phyloP scores from a whole-genome alignment of 352 stramenopile species.

The Globisporangium abappressorium region DNA sequence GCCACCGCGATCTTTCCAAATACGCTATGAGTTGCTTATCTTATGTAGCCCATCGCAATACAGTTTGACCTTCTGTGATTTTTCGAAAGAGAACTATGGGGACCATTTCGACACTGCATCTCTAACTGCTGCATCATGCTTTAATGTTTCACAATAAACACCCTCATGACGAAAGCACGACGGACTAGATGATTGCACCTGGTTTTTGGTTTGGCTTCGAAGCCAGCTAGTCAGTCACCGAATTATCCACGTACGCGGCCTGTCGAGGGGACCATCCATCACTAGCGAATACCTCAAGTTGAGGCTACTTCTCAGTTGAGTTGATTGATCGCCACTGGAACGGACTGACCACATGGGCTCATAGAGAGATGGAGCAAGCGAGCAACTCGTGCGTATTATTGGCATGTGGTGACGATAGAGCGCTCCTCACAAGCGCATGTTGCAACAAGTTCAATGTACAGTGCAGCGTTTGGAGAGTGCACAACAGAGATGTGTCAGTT shows the following conservation, averaged over 20 bases:
- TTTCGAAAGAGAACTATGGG: not conserved
- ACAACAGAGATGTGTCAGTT: not conserved
- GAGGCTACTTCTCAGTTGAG: not conserved
- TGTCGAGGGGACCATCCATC: not conserved
- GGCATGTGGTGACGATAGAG: not conserved
- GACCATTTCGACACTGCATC: not conserved
- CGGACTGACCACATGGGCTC: not conserved
- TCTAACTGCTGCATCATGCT: not conserved
- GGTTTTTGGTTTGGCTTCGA: not conserved
- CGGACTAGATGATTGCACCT: not conserved
- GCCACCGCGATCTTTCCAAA: not conserved
- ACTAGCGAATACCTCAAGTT: not conserved
- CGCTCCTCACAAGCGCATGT: not conserved
- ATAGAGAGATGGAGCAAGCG: not conserved
- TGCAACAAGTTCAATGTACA: not conserved
- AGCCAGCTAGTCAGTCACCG: not conserved
- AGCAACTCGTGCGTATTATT: not conserved
- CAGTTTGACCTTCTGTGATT: not conserved
- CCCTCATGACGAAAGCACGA: not conserved
- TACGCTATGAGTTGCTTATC: not conserved
- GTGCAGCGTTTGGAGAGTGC: not conserved
- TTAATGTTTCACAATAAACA: not conserved
- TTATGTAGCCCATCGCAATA: not conserved
- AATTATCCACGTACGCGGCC: not conserved
- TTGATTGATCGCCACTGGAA: conserved; percentile 1